Evolutionary conservation across 352 stramenopile species (phyloP).

Genomic region (Globisporangium iwayamae): DNA sequence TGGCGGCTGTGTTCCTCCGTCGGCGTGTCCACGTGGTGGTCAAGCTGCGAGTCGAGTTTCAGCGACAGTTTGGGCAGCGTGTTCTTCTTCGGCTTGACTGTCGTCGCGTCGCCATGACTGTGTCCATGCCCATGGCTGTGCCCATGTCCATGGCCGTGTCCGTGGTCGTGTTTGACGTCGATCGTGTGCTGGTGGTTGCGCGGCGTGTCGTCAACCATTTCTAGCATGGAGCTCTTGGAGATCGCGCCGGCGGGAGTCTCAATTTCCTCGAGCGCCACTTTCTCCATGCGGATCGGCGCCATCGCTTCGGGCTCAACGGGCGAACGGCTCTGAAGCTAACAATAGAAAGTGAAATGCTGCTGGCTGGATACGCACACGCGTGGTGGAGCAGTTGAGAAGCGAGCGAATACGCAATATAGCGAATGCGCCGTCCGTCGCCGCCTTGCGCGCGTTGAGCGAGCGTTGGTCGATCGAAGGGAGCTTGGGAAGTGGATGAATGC

Average conservation of each 20-base stretch:
- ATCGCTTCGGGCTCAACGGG: slow-evolving; percentile 2
- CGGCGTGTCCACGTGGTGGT: slow-evolving; percentile 17
- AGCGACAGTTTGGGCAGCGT: slow-evolving; percentile 16
- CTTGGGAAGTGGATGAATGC: slow-evolving; percentile 6
- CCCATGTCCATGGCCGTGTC: neutral
- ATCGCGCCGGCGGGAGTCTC: slow-evolving; percentile 16
- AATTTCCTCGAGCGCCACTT: slow-evolving; percentile 20
- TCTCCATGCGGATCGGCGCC: slow-evolving; percentile 19
- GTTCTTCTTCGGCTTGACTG: slow-evolving; percentile 8
- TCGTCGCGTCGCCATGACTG: neutral
- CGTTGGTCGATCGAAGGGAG: neutral
- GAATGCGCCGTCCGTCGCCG: neutral
- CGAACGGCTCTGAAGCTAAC: neutral
- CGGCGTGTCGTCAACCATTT: slow-evolving; percentile 20
- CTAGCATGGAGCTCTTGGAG: slow-evolving; percentile 19
- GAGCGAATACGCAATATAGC: neutral
- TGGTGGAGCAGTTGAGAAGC: neutral
- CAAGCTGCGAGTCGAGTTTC: slow-evolving; percentile 16
- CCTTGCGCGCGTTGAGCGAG: neutral
- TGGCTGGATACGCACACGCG: neutral
- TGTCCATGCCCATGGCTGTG: neutral
- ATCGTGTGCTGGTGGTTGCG: slow-evolving; percentile 7
- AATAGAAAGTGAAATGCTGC: neutral
- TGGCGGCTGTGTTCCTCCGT: slow-evolving; percentile 25
- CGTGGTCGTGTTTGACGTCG: slow-evolving; percentile 4